Conservation (phyloP, 208 protist genomes). For the Angomonas desouzai region DNA sequence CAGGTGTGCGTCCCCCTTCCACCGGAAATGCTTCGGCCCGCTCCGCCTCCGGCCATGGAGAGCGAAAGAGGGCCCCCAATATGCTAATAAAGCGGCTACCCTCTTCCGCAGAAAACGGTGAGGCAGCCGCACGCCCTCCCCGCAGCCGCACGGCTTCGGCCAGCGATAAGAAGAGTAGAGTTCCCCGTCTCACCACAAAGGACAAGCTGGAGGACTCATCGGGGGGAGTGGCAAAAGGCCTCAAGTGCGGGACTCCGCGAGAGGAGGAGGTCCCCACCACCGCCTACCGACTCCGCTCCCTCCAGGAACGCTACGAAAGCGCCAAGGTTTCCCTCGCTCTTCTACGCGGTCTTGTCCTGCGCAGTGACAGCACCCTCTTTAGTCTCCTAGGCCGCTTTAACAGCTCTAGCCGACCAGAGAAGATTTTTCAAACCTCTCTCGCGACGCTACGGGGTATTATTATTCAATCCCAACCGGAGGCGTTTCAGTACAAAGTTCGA, state of each 20-base stretch:
- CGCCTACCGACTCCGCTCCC: background rate
- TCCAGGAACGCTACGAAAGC: conserved; percentile 19
- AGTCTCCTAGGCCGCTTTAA: conserved; percentile 13
- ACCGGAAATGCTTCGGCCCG: background rate
- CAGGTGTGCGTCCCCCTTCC: background rate
- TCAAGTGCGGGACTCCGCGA: background rate
- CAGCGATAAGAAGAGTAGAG: background rate
- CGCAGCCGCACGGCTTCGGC: background rate
- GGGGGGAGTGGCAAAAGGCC: background rate
- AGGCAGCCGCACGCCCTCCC: too few species aligned
- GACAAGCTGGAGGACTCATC: background rate
- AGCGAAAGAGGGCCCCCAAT: background rate
- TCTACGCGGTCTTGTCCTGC: conserved; percentile 28
- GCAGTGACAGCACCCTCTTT: conserved; percentile 22
- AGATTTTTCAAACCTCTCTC: conserved; percentile 15
- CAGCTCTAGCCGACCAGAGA: conserved; percentile 2
- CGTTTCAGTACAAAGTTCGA: conserved; percentile 7
- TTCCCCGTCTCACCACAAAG: background rate
- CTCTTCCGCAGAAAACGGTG: too few species aligned
- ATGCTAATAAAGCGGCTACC: background rate
- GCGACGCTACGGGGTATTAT: conserved; percentile 22
- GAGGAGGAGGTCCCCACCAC: background rate
- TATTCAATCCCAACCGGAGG: conserved; percentile 15
- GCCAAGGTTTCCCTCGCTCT: conserved; percentile 25
- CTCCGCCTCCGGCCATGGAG: background rate